phyloP scores from a whole-genome alignment of 1,284 basidiomycete species.

The Ustilago crameri region DNA sequence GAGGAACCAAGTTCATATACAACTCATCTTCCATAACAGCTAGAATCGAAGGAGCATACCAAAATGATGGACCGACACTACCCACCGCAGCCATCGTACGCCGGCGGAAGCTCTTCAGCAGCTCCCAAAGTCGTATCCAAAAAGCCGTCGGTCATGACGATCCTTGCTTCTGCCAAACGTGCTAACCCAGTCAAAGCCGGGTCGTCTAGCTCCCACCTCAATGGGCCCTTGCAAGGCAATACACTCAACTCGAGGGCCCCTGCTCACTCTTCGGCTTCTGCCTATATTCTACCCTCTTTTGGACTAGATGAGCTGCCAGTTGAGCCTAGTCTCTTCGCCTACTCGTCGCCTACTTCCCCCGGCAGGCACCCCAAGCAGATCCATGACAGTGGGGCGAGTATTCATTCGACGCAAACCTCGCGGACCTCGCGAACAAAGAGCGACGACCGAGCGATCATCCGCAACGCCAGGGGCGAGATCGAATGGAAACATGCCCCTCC shows the following conservation, averaged over 20 bases:
- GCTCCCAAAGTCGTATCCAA: conserved; percentile 3
- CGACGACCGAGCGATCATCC: conserved; percentile 27
- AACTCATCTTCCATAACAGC: too few relatives aligned
- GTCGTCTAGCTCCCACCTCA: not conserved
- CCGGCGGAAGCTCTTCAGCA: conserved; percentile 11
- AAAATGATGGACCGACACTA: conserved; percentile 33
- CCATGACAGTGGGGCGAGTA: conserved; percentile 34
- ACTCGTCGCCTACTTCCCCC: conserved; percentile 10
- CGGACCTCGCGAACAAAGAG: conserved; percentile 21
- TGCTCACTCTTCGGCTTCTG: conserved; percentile 3
- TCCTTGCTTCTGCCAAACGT: conserved; percentile 40
- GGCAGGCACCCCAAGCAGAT: conserved; percentile 18
- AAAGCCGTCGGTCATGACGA: conserved; percentile 39
- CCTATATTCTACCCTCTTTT: conserved; percentile 11
- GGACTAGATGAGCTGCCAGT: conserved; percentile 31
- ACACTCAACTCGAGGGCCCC: conserved; percentile 19
- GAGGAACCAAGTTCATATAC: too few relatives aligned
- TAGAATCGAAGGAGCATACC: not conserved
- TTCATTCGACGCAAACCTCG: conserved; percentile 26
- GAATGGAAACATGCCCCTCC: conserved; percentile 47
- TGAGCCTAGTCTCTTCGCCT: conserved; percentile 45
- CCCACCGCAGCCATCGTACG: conserved; percentile 13
- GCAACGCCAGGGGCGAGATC: conserved; percentile 50
- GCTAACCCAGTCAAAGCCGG: conserved; percentile 9
- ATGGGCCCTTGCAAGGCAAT: conserved; percentile 28